Evolutionary conservation across 1,284 basidiomycete species (phyloP).

Genomic region (Rugosomyces carneus): DNA sequence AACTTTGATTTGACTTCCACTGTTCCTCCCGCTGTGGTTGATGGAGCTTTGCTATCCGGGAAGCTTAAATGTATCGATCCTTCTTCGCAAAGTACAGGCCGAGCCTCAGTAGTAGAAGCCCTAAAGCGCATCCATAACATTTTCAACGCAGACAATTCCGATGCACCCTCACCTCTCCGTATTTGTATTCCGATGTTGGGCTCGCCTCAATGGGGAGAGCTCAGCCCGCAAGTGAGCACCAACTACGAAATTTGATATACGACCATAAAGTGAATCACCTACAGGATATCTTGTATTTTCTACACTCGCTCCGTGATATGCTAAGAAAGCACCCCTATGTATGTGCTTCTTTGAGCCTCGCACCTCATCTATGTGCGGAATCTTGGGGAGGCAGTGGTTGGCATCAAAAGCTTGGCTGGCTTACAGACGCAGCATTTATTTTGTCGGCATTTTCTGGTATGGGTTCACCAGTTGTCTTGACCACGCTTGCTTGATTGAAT

Average conservation of each 20-base stretch:
- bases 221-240: conserved; percentile 41
- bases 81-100: conserved; percentile 4
- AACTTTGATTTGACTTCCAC: conserved; percentile 68
- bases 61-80: conserved; percentile 33
- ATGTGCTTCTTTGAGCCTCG: conserved; percentile 65
- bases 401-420: conserved; percentile 75
- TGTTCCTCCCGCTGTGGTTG: conserved; percentile 46
- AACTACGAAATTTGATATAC: background rate
- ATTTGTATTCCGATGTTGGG: conserved; percentile 71
- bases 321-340: conserved; percentile 51
- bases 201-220: conserved; percentile 66
- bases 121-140: conserved; percentile 14
- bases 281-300: conserved; percentile 66
- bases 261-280: conserved; percentile 6
- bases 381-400: conserved; percentile 59
- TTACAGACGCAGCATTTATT: conserved; percentile 69
- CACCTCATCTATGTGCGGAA: conserved; percentile 52
- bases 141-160: conserved; percentile 8
- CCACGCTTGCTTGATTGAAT: background rate
- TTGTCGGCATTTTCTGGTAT: conserved; percentile 77
- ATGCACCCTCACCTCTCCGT: conserved; percentile 38
- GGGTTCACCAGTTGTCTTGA: conserved; percentile 20
- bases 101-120: conserved; percentile 12
- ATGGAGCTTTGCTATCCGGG: conserved; percentile 32
- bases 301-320: conserved; percentile 60